These are phyloP conservation scores for Plasmodium coatneyi DNA, from an alignment of 169 alveolate species.

Conservation along the genomic window DNA sequence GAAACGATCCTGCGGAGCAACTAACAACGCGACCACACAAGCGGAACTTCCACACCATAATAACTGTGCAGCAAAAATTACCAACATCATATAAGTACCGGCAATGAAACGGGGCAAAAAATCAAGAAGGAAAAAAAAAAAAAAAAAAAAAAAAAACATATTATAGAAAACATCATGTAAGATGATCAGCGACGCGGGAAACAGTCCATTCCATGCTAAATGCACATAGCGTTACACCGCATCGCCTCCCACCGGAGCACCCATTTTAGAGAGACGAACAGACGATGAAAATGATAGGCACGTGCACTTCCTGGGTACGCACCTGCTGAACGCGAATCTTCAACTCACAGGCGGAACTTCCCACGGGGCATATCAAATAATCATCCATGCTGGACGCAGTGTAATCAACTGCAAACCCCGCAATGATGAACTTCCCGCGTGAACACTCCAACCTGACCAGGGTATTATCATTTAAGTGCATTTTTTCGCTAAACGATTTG, in stretches of 20 bases:
- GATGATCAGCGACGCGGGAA: neutral
- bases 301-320: conserved; percentile 30
- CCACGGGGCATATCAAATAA: conserved; percentile 58
- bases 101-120: neutral
- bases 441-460: conserved; percentile 43
- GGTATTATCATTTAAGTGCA: conserved; percentile 25
- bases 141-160: no score
- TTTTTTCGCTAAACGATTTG: conserved; percentile 33
- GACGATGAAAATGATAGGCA: conserved; percentile 56
- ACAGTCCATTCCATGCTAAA: neutral
- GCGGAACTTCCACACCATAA: neutral
- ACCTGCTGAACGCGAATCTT: conserved; percentile 28
- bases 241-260: neutral
- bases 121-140: neutral
- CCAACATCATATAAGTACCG: neutral
- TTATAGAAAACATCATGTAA: neutral
- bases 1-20: neutral
- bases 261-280: conserved; percentile 51
- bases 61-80: neutral
- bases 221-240: neutral
- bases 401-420: conserved; percentile 73
- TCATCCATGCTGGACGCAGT: conserved; percentile 24
- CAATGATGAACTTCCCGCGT: conserved; percentile 53
- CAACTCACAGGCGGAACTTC: conserved; percentile 61
- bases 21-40: neutral